phyloP scores from a whole-genome alignment of 306 rosid genomes.

The Sechiopsis laciniata region DNA sequence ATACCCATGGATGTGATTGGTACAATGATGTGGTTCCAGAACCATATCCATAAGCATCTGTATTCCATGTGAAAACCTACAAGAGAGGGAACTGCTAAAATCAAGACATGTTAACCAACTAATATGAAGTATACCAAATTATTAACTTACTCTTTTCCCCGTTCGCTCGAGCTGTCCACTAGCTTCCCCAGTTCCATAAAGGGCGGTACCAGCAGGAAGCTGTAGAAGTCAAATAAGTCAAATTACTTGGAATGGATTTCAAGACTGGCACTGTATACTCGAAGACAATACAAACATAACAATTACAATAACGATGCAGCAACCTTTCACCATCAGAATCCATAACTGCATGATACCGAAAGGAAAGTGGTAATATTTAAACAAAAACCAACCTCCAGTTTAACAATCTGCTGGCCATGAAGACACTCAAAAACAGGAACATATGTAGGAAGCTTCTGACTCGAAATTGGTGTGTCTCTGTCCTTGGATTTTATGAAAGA shows the following conservation, averaged over 20 bases:
- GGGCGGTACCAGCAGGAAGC: slow-evolving; percentile 74
- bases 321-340: neutral
- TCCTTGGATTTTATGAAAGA: slow-evolving; percentile 52
- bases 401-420: slow-evolving; percentile 58
- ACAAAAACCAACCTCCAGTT: slow-evolving; percentile 55
- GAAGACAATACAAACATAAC: neutral
- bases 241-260: neutral
- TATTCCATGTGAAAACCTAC: slow-evolving; percentile 79
- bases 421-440: slow-evolving; percentile 51
- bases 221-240: slow-evolving; percentile 27
- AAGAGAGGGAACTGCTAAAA: slow-evolving; percentile 22
- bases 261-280: neutral
- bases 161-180: slow-evolving; percentile 88
- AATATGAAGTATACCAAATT: slow-evolving; percentile 1
- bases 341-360: neutral
- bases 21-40: slow-evolving; percentile 75
- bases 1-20: slow-evolving; percentile 97
- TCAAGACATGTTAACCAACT: slow-evolving; percentile 13
- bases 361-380: neutral
- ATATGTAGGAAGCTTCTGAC: slow-evolving; percentile 45
- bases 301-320: neutral
- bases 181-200: slow-evolving; percentile 90
- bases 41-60: slow-evolving; percentile 82
- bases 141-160: slow-evolving; percentile 61
- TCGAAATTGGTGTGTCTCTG: slow-evolving; percentile 48